phyloP scores from a whole-genome alignment of 202 grass and related monocot species.

The Hordeum pubiflorum region DNA sequence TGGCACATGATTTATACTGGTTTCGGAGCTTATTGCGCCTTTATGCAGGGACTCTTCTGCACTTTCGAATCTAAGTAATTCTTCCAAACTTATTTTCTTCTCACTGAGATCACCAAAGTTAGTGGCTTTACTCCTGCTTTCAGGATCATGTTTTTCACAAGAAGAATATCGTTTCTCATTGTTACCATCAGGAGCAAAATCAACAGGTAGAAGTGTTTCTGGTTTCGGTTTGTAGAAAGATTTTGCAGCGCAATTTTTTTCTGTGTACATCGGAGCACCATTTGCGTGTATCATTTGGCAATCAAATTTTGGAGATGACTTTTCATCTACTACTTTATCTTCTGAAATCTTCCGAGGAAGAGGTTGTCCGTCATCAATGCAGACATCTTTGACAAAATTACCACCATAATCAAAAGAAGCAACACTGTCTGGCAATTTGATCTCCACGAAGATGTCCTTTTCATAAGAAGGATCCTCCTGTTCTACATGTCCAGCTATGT shows the following conservation, averaged over 20 bases:
- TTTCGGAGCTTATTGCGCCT: neutral
- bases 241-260: slow-evolving; percentile 16
- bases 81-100: slow-evolving; percentile 52
- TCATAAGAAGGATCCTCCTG: slow-evolving; percentile 43
- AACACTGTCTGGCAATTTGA: slow-evolving; percentile 44
- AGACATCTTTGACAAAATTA: slow-evolving; percentile 80
- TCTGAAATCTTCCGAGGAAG: slow-evolving; percentile 23
- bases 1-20: slow-evolving; percentile 7
- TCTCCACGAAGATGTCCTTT: slow-evolving; percentile 64
- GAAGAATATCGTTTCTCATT: slow-evolving; percentile 10
- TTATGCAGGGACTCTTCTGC: slow-evolving; percentile 32
- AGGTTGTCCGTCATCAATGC: slow-evolving; percentile 54
- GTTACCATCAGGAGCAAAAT: slow-evolving; percentile 1
- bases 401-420: slow-evolving; percentile 24
- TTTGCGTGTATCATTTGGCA: slow-evolving; percentile 23
- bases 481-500: slow-evolving; percentile 21
- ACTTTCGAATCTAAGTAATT: slow-evolving; percentile 64
- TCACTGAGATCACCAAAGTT: slow-evolving; percentile 25
- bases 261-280: slow-evolving; percentile 13
- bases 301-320: slow-evolving; percentile 21
- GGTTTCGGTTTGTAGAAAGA: slow-evolving; percentile 16
- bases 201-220: slow-evolving; percentile 18
- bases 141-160: slow-evolving; percentile 10
- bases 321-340: slow-evolving; percentile 35
- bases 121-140: neutral